Evolutionary conservation across 2,329 filamentous ascomycete genomes (phyloP), one percentile per base, ranked within the genome.

Genomic region (Fusarium tanahbumbuense): DNA sequence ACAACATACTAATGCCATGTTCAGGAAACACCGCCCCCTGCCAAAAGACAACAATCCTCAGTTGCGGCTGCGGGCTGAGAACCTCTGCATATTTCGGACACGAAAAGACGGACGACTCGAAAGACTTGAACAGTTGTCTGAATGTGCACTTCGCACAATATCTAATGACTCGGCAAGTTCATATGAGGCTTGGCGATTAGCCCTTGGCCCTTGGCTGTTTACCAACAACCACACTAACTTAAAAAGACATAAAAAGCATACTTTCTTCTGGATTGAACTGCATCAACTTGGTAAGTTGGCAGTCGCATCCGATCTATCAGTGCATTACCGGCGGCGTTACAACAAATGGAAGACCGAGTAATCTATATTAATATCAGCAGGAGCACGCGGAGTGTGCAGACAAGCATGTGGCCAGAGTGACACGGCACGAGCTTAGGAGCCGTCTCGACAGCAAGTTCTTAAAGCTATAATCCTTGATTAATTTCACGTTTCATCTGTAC

Each of bases 1-100:
- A 50, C 56, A 62, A 55, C 54, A 60, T 70, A 71, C 78, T 81
- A 70, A 80, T 71, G 23, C 15, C 18, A 45, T 45, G 34, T 42
- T 45, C 60, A 82, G 81, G 81, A 82, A 56, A 79, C 78, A 23
- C 70, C 77, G 41, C 79, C 80, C 30, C 78, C 81, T 27, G 79
- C 81, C 18, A 83, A 83, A 69, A 76, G 81, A 63, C 81, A 82
- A 54, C 80, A 82, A 67, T 77, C 81, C 34, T 83, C 81, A 8
- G 74, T 83, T 56, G 80, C 78, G 18, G 80, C 81, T 52, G 81
- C 77, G 59, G 80, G 81, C 62, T 83, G 68, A 79, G 68, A 70
- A 70, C 65, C 56, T 37, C 47, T 27, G 13, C 27, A 56, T 44
- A 30, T n/a, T 22, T 41, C 15, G 22, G 7, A 23, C 30, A 32